phyloP scores from a whole-genome alignment of 108 stramenopile genomes.

The Mediolabrus comicus region DNA sequence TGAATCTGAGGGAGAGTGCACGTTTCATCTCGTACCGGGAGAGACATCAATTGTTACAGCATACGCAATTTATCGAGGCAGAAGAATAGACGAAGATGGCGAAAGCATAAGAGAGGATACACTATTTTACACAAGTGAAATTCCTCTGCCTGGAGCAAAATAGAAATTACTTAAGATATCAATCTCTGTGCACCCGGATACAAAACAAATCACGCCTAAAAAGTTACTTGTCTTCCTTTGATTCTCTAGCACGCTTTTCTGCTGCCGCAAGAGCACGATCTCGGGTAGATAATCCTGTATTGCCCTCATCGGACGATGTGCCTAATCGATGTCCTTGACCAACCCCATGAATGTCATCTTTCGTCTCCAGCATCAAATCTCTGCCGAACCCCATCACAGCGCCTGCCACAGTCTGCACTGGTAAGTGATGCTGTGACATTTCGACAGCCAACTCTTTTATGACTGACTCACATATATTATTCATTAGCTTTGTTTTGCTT shows the following conservation, averaged over 20 bases:
- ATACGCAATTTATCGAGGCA: conserved; percentile 43
- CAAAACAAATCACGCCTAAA: background rate
- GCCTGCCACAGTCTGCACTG: conserved; percentile 49
- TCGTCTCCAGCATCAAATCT: conserved; percentile 46
- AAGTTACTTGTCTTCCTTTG: conserved; percentile 18
- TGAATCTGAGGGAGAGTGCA: conserved; percentile 39
- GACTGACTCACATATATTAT: conserved; percentile 45
- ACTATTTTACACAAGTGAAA: conserved; percentile 27
- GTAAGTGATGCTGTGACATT: conserved; percentile 70
- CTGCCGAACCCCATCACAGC: conserved; percentile 49
- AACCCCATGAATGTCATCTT: conserved; percentile 13
- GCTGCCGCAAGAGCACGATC: conserved; percentile 70
- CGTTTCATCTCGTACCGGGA: conserved; percentile 43
- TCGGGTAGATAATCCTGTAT: conserved; percentile 27
- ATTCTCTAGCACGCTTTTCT: conserved; percentile 55
- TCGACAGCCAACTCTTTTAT: conserved; percentile 52
- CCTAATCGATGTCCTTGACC: conserved; percentile 36
- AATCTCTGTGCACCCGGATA: background rate
- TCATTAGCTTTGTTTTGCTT: conserved; percentile 13
- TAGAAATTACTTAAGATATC: background rate
- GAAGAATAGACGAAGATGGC: conserved; percentile 13
- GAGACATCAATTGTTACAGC: conserved; percentile 44
- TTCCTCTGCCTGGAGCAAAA: conserved; percentile 20
- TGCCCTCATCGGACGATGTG: conserved; percentile 46
- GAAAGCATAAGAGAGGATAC: conserved; percentile 18